Base-by-base conservation (phyloP, 108 stramenopile genomes). In the Pseudonitzschia delicatissima region DNA sequence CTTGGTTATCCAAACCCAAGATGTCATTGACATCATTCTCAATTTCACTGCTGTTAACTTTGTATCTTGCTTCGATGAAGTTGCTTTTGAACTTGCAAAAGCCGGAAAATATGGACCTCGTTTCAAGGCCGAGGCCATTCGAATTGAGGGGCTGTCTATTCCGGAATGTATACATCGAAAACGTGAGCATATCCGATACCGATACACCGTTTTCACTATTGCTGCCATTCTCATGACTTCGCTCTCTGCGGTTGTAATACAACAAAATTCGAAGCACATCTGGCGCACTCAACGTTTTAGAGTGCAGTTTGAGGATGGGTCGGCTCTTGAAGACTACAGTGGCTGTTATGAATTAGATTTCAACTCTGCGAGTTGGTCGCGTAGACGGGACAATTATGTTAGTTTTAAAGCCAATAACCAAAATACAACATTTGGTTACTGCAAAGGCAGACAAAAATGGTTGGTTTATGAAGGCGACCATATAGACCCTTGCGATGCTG, bases 21-120 rank as follows among this genome's bases (percentile, higher is more conserved):
- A 55, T 32, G 53, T 55, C n/a, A 29, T 55, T n/a, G 53, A 55
- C 32, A 55, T 55, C 31, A 29, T 55, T 55, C 53, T 55, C 29
- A 55, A 55, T 27, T 55, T 55, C 12, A 55, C 53, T 13, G 53
- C 53, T 32, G 53, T 55, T 11, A 55, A 55, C 31, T 55, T 55
- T 27, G 53, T 55, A 5, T 55, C 53, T 27, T 27, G 29, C 29
- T 55, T 55, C 27, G 53, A 55, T 55, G 53, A 55, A 8, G 53
- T 55, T 33, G 53, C 53, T 5, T 55, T 55, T 17, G 53, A 55
- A 33, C 31, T 55, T 27, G 53, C 53, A 33, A 27, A 55, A 34
- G 28, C 29, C 29, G 53, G 53, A n/a, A 55, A 55, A 27, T 55
- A 55, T 15, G 53, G 53, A 1, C 53, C 53, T 12, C 25, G 31